Percentiles rank a stretch among this genome's conserved stretches.
These are phyloP conservation scores for Suhomyces maxii DNA, from an alignment of 1,139 yeast genomes.

Conservation along the genomic window DNA sequence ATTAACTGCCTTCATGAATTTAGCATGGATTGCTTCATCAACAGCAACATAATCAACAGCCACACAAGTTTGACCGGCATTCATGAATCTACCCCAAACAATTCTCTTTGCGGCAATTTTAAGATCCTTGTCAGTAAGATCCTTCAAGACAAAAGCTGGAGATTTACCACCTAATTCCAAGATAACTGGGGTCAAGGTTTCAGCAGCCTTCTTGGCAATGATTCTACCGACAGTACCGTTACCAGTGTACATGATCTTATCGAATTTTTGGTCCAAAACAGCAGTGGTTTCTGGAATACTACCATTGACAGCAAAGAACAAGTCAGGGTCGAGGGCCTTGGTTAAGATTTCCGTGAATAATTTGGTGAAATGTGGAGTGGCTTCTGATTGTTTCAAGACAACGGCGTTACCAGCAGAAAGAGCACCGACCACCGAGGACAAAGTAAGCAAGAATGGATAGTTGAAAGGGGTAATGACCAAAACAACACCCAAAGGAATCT, in stretches of 20 bases:
- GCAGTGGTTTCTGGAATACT: slow-evolving; percentile 67
- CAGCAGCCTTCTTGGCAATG: slow-evolving; percentile 80
- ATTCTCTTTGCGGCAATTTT: slow-evolving; percentile 63
- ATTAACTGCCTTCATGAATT: slow-evolving; percentile 49
- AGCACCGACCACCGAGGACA: slow-evolving; percentile 76
- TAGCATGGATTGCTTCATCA: slow-evolving; percentile 46
- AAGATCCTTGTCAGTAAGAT: slow-evolving; percentile 46
- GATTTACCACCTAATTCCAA: slow-evolving; percentile 95
- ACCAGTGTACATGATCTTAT: slow-evolving; percentile 88
- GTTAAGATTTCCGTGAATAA: slow-evolving; percentile 58
- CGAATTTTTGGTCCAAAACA: slow-evolving; percentile 68
- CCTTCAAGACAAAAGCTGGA: slow-evolving; percentile 69
- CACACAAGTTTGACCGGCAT: slow-evolving; percentile 91
- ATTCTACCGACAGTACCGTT: slow-evolving; percentile 73
- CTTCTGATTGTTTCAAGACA: slow-evolving; percentile 77
- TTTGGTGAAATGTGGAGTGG: slow-evolving; percentile 61
- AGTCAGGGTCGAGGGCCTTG: slow-evolving; percentile 53
- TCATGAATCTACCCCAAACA: slow-evolving; percentile 75
- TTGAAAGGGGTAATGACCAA: slow-evolving; percentile 84
- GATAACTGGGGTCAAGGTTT: slow-evolving; percentile 74
- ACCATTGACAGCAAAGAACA: slow-evolving; percentile 70
- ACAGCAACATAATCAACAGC: slow-evolving; percentile 81
- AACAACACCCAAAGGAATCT: slow-evolving; percentile 74
- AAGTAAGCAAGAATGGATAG: slow-evolving; percentile 69
- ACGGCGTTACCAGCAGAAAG: slow-evolving; percentile 87